Conservation (phyloP, 192 early-diverging fungal species). For the Diversispora eburnea region DNA sequence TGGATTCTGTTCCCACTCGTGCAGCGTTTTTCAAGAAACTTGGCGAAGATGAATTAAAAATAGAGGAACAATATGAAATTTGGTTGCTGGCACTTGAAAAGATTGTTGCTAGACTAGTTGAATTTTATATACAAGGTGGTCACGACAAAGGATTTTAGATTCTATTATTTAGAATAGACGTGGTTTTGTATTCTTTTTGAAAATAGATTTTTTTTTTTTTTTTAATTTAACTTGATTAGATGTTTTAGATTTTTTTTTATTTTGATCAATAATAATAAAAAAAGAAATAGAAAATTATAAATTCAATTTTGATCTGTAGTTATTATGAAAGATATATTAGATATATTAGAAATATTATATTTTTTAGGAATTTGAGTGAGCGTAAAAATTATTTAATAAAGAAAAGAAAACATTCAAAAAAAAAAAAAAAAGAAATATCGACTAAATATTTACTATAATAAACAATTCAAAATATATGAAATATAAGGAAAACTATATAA, state of each 20-base stretch:
- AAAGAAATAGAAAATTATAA: not conserved
- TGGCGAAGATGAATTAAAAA: conserved; percentile 57
- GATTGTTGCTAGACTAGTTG: conserved; percentile 60
- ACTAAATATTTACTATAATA: too few species aligned
- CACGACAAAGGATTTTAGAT: conserved; percentile 24
- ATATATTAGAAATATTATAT: too few species aligned
- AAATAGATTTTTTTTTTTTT: not conserved
- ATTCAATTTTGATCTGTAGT: too few species aligned
- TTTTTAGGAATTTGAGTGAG: not conserved
- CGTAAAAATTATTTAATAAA: too few species aligned
- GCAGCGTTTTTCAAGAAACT: conserved; percentile 86
- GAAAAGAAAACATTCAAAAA: too few species aligned
- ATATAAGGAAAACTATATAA: too few species aligned
- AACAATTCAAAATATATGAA: too few species aligned
- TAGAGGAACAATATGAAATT: conserved; percentile 52
- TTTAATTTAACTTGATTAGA: too few species aligned
- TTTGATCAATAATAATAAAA: not conserved
- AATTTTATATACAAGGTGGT: conserved; percentile 47
- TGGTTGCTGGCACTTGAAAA: conserved; percentile 78
- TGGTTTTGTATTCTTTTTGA: not conserved
- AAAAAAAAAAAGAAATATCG: too few species aligned
- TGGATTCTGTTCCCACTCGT: conserved; percentile 91
- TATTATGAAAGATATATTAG: not conserved
- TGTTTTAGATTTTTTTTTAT: not conserved
- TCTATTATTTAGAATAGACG: not conserved